phyloP scores from a whole-genome alignment of 2,329 filamentous ascomycete species.

The Beauveria bassiana region DNA sequence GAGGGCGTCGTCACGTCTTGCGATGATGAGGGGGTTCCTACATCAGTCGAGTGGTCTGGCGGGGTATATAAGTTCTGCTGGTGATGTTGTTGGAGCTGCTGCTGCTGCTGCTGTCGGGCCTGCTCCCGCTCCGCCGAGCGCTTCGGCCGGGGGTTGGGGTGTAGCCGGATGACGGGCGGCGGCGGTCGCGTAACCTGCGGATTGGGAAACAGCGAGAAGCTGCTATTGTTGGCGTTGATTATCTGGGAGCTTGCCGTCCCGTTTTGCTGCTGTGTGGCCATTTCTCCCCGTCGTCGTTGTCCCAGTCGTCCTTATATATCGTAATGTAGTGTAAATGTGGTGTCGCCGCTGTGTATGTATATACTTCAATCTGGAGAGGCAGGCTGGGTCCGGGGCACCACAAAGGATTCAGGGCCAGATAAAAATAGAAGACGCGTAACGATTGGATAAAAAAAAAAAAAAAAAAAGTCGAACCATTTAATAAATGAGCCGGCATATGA shows the following conservation, averaged over 20 bases:
- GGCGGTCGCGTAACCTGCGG: conserved; percentile 33
- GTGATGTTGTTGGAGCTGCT: conserved; percentile 17
- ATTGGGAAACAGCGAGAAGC: conserved; percentile 52
- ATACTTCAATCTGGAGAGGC: no score
- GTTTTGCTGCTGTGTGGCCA: conserved; percentile 30
- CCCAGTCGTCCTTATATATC: background rate
- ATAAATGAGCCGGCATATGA: no score
- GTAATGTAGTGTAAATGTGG: background rate
- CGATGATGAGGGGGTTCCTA: conserved; percentile 12
- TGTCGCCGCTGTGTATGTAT: no score
- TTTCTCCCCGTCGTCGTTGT: conserved; percentile 15
- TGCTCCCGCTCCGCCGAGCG: conserved; percentile 31
- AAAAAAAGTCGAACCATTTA: no score
- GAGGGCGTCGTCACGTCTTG: conserved; percentile 18
- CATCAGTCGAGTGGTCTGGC: conserved; percentile 11
- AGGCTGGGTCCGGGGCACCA: no score
- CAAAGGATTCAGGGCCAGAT: no score
- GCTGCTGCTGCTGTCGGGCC: conserved; percentile 1
- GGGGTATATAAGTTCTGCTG: conserved; percentile 1
- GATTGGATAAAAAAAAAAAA: no score
- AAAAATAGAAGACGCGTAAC: no score
- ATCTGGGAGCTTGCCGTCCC: background rate
- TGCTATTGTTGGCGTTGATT: conserved; percentile 23
- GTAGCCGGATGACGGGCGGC: conserved; percentile 24
- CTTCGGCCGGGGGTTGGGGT: conserved; percentile 34